These are phyloP conservation scores for Ulota crispa DNA, from an alignment of 225 moss, liverwort and hornwort species.

Conservation along the genomic window DNA sequence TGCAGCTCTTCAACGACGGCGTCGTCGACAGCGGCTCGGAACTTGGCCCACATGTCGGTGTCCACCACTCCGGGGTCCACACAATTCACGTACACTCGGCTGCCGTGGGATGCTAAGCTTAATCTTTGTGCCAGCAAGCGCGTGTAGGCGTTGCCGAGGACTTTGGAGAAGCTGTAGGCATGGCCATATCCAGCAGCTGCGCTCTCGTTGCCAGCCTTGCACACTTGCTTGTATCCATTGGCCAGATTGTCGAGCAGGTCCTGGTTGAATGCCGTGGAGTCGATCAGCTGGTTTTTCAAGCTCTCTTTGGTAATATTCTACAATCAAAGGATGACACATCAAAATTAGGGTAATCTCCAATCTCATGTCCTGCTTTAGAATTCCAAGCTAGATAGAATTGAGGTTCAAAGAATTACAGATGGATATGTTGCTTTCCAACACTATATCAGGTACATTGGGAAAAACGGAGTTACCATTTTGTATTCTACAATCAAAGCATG, in stretches of 20 bases:
- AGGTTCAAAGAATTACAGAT: too few species aligned
- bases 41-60: not conserved
- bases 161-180: slow-evolving; percentile 14
- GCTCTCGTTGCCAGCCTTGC: slow-evolving; percentile 19
- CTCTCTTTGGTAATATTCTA: slow-evolving; percentile 15
- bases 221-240: slow-evolving; percentile 30
- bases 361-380: not conserved
- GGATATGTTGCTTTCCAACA: too few species aligned
- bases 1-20: not conserved
- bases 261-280: slow-evolving; percentile 26
- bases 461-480: too few species aligned
- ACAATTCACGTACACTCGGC: slow-evolving; percentile 10
- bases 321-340: not conserved
- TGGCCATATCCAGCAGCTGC: not conserved
- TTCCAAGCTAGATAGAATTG: not conserved
- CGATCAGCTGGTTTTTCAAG: slow-evolving; percentile 30
- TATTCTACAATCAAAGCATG: too few species aligned
- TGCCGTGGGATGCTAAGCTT: not conserved
- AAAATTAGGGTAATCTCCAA: too few species aligned
- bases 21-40: not conserved
- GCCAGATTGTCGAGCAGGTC: slow-evolving; percentile 30
- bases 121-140: slow-evolving; percentile 15
- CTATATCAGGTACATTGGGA: too few species aligned
- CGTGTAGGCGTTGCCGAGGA: slow-evolving; percentile 8
- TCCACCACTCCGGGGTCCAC: slow-evolving; percentile 19